A percentile compares a stretch with the other conserved stretches of the same genome.
These are phyloP conservation scores for Nymphaea colorata DNA, from an alignment of 164 flowering plant species.

Conservation along the genomic window DNA sequence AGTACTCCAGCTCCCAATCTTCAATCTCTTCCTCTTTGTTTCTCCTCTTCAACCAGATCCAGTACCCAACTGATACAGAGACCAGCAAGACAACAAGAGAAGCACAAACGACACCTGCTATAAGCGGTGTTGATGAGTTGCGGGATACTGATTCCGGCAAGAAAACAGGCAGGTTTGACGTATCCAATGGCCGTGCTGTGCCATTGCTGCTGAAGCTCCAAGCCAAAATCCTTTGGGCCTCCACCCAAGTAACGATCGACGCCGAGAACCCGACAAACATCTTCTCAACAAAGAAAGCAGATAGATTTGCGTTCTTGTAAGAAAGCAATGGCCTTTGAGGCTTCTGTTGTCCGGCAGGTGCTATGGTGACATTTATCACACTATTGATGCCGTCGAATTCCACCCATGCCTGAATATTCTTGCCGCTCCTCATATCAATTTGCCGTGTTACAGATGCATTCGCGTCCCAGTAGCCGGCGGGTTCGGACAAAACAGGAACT, in stretches of 20 bases:
- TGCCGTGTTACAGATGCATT: slow-evolving; percentile 16
- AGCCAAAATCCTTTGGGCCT: slow-evolving; percentile 53
- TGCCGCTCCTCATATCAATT: slow-evolving; percentile 46
- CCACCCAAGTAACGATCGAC: slow-evolving; percentile 44
- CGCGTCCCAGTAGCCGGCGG: slow-evolving; percentile 44
- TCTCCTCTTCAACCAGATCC: slow-evolving; percentile 18
- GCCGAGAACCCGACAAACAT: slow-evolving; percentile 84
- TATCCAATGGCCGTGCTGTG: slow-evolving; percentile 38
- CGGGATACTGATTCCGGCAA: slow-evolving; percentile 12
- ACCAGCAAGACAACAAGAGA: slow-evolving; percentile 13
- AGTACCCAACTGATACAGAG: slow-evolving; percentile 14
- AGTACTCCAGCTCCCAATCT: slow-evolving; percentile 58
- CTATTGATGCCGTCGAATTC: slow-evolving; percentile 42
- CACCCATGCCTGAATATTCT: slow-evolving; percentile 70
- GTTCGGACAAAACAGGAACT: slow-evolving; percentile 19
- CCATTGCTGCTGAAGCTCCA: slow-evolving; percentile 72
- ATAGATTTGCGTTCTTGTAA: slow-evolving; percentile 26
- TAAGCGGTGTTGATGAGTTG: slow-evolving; percentile 28
- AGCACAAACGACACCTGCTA: slow-evolving; percentile 47
- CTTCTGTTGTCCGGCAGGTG: slow-evolving; percentile 28
- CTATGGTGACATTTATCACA: slow-evolving; percentile 60
- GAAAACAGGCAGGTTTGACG: slow-evolving; percentile 41
- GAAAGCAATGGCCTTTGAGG: slow-evolving; percentile 39
- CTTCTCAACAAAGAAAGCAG: slow-evolving; percentile 28
- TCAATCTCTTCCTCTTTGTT: slow-evolving; percentile 26